Base-by-base conservation (phyloP, 2,329 filamentous ascomycete genomes). In the Intubia oerlemansii region DNA sequence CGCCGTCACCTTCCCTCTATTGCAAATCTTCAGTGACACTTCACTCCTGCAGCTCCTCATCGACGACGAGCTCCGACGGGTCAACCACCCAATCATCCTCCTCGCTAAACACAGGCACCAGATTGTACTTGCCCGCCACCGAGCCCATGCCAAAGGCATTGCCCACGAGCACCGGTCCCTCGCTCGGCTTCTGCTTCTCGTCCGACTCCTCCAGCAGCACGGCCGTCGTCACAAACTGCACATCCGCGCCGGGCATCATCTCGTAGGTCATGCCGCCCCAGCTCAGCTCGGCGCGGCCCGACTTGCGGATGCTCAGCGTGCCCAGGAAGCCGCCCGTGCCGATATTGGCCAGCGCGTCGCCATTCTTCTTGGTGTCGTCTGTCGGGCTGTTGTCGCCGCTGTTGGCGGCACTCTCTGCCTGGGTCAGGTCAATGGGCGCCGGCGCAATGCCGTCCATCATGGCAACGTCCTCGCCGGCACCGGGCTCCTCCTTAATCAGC, bases 141-240 rank as follows among this genome's bases (percentile, higher is more conserved):
- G 62, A 59, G 27, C 68, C 68, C 63, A 74, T 69, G 26, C 64
- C 64, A 32, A 62, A 59, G 17, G 62, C 62, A 27, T 54, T 53
- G 12, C 65, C 66, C 23, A 54, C 47, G 17, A 51, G 30, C 15
- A 19, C 16, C 14, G 12, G 15, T 9, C 17, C 27, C 11, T 49
- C 50, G 13, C 46, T 51, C 2, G 44, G 41, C 28, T 64, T 63
- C 41, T 59, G 41, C 29, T 64, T 63, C 41, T 59, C 54, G 31
- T 67, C 62, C 22, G 55, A 56, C 39, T 66, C 55, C 41, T 71
- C 66, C 7, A 70, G 52, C 30, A 74, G 56, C 28, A 69, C 59
- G 3, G 64, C 64, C 22, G 61, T 63, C 9, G 61, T 67, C 34
- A 68, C 39, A 41, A 70, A 72, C 37, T 57, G 56, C 14, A 48